A percentile compares a stretch with the other conserved stretches of the same genome.
Evolutionary conservation across 1,139 yeast genomes (phyloP).

Genomic region (Diutina sp.): DNA sequence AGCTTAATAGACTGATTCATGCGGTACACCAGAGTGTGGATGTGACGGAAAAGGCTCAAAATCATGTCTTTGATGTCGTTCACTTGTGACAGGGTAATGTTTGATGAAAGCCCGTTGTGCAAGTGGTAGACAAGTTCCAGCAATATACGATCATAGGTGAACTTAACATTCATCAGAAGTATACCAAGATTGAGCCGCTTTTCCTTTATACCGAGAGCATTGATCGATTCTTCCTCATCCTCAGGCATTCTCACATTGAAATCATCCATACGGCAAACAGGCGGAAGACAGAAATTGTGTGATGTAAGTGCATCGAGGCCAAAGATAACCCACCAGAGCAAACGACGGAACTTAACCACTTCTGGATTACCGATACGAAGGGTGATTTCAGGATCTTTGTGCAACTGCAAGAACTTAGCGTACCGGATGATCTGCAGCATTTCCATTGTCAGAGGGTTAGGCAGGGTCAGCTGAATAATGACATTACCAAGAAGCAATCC

Average conservation of each 20-base stretch:
- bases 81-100: slow-evolving; percentile 26
- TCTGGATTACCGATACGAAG: slow-evolving; percentile 35
- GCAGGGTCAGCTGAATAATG: slow-evolving; percentile 40
- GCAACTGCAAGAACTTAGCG: slow-evolving; percentile 42
- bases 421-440: slow-evolving; percentile 35
- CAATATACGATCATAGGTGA: slow-evolving; percentile 36
- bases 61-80: slow-evolving; percentile 34
- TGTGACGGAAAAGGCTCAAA: slow-evolving; percentile 32
- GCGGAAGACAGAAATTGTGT: slow-evolving; percentile 44
- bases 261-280: slow-evolving; percentile 40
- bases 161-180: slow-evolving; percentile 38
- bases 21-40: slow-evolving; percentile 28
- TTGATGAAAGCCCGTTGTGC: slow-evolving; percentile 24
- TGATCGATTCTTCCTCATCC: slow-evolving; percentile 27
- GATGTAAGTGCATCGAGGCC: slow-evolving; percentile 47
- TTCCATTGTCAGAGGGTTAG: slow-evolving; percentile 42
- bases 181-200: slow-evolving; percentile 22
- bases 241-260: slow-evolving; percentile 45
- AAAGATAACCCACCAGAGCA: slow-evolving; percentile 57
- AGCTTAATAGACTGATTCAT: slow-evolving; percentile 9
- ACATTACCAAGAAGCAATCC: slow-evolving; percentile 38
- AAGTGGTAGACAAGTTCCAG: slow-evolving; percentile 37
- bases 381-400: slow-evolving; percentile 43
- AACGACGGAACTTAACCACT: slow-evolving; percentile 37
- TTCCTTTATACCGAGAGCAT: slow-evolving; percentile 13